Evolutionary conservation across 2,329 filamentous ascomycete species (phyloP), one percentile per base, ranked within the genome.

Genomic region (Ceratocystiopsis sp.): DNA sequence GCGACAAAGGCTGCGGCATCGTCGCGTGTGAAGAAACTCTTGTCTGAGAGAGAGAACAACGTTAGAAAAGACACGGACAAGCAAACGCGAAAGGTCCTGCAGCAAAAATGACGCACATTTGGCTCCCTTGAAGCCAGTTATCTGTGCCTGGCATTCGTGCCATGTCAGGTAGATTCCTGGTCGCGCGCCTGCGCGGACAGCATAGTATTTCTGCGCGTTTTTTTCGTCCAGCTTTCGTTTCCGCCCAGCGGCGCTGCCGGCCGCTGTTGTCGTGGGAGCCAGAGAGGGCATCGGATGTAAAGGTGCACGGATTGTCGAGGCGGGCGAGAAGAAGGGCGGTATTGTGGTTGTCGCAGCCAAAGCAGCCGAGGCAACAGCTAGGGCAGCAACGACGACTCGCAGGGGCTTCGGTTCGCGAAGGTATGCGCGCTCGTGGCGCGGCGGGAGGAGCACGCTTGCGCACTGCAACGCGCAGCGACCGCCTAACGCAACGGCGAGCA

Each of bases 1-100:
- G 70, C 74, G 21, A 84, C 67, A 56, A 84, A 95, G 2, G 74
- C 75, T 53, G 82, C 72, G n/a, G 89, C 89, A 46, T 94, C 85
- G 48, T 78, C 71, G 46, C 70, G 65, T 0, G 71, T 75, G 11
- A 68, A 62, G 56, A 94, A 95, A 1, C 81, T 84, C 63, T 91
- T 89, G 66, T 82, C 84, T 91, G 42, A 38, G 29, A 11, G 13
- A 35, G 11, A 32, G 18, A 35, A 13, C n/a, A 18, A 15, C 19
- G 9, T 16, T 21, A 32, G 19, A 33, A 42, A 35, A 19, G 15
- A 50, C 21, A 25, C 35, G 16, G 17, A 8, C 13, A 42, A 36
- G 16, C 39, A 12, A 21, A 19, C 12, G n/a, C 21, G 25, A 7
- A 8, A 29, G 16, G 13, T 34, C 7, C 12, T 14, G 35, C 18